phyloP scores from a whole-genome alignment of 345 rosid genomes.

The Kandelia obovata region DNA sequence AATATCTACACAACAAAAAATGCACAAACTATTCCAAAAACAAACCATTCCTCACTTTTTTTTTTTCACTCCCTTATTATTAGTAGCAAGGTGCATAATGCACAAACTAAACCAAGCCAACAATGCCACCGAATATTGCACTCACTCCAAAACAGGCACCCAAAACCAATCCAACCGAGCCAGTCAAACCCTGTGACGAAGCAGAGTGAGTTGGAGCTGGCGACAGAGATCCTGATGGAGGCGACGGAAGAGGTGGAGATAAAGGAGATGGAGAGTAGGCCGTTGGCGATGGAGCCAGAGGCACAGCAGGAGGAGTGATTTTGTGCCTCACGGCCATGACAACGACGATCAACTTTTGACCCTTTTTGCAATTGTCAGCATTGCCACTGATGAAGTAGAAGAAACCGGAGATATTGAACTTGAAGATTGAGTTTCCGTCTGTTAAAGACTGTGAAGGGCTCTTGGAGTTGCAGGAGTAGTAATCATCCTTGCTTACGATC shows the following conservation, averaged over 20 bases:
- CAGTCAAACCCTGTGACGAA: conserved; percentile 9
- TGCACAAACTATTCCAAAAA: too few species aligned
- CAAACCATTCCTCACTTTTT: too few species aligned
- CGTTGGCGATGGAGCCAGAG: conserved; percentile 26
- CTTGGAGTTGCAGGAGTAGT: conserved; percentile 50
- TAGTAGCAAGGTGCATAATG: not conserved
- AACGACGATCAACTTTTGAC: conserved; percentile 53
- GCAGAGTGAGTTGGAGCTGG: conserved; percentile 36
- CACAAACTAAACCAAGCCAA: conserved; percentile 16
- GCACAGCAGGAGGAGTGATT: conserved; percentile 21
- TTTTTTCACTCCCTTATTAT: not conserved
- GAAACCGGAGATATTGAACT: conserved; percentile 64
- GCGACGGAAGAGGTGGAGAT: conserved; percentile 6
- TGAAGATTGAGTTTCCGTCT: conserved; percentile 57
- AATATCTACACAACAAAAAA: too few species aligned
- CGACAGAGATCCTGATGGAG: conserved; percentile 21
- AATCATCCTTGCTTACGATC: conserved; percentile 51
- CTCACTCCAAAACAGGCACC: conserved; percentile 20
- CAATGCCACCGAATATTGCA: conserved; percentile 22
- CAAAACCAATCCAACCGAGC: conserved; percentile 18
- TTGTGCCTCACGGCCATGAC: conserved; percentile 55
- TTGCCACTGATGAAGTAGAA: conserved; percentile 76
- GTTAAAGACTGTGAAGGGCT: conserved; percentile 45
- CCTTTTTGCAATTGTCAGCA: conserved; percentile 58
- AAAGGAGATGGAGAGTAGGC: not conserved